Evolutionary conservation across 257 asterid species (phyloP).

Genomic region (Primulina huaijiensis): DNA sequence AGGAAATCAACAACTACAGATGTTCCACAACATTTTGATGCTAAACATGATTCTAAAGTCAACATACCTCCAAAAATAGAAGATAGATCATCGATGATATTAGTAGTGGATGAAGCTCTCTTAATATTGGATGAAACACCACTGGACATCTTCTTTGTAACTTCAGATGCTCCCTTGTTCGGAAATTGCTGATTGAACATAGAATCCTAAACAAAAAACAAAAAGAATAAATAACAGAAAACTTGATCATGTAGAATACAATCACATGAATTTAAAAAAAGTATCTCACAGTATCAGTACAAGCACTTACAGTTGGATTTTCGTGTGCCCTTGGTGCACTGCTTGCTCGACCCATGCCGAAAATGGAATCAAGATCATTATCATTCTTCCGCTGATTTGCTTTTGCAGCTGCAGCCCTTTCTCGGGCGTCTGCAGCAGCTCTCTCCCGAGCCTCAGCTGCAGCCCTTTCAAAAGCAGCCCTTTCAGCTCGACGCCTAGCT

Average conservation of each 20-base stretch:
- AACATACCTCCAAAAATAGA: conserved; percentile 80
- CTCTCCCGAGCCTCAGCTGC: conserved; percentile 54
- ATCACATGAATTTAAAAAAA: conserved; percentile 15
- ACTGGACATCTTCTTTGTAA: conserved; percentile 55
- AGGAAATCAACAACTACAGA: conserved; percentile 28
- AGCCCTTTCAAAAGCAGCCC: conserved; percentile 80
- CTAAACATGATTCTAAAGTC: conserved; percentile 16
- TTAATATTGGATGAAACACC: conserved; percentile 69
- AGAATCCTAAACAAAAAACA: conserved; percentile 58
- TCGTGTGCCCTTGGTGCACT: conserved; percentile 84
- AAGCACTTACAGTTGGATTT: conserved; percentile 60
- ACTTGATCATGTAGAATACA: conserved; percentile 2
- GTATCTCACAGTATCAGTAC: conserved; percentile 16
- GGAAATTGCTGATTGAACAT: conserved; percentile 63
- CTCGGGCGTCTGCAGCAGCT: conserved; percentile 57
- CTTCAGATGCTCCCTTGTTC: conserved; percentile 59
- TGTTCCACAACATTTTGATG: conserved; percentile 16
- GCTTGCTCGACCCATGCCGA: conserved; percentile 76
- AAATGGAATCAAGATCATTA: conserved; percentile 87
- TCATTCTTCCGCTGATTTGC: conserved; percentile 70
- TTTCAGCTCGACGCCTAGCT: conserved; percentile 55
- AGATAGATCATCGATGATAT: conserved; percentile 88
- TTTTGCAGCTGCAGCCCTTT: conserved; percentile 68
- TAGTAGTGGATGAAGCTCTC: conserved; percentile 74
- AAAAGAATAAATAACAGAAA: conserved; percentile 15